Percentiles rank a stretch among this genome's conserved stretches.
Conservation (phyloP, 495 filamentous ascomycete species). For the Friedmanniomyces endolithicus region DNA sequence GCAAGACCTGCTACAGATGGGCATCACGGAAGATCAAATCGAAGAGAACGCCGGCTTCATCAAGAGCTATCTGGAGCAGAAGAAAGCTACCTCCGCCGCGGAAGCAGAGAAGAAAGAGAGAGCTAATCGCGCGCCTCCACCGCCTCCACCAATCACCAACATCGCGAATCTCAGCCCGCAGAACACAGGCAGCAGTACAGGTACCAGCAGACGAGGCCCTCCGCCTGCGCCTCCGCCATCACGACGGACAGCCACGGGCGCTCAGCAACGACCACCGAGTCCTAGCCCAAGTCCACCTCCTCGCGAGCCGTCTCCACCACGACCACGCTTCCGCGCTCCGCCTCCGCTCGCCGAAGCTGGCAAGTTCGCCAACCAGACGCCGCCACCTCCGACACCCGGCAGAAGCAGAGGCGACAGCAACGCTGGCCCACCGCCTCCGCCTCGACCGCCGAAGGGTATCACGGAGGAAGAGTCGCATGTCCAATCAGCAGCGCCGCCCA, state of each 20-base stretch:
- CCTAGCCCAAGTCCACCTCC: conserved; percentile 37
- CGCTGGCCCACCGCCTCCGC: conserved; percentile 70
- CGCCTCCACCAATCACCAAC: conserved; percentile 40
- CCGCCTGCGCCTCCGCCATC: conserved; percentile 79
- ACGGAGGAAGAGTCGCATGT: conserved; percentile 46
- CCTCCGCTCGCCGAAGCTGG: conserved; percentile 24
- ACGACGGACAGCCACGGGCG: conserved; percentile 46
- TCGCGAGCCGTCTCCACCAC: conserved; percentile 38
- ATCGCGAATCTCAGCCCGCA: conserved; percentile 50
- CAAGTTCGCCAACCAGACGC: conserved; percentile 24
- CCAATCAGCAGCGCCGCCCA: conserved; percentile 33
- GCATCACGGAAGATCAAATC: conserved; percentile 85
- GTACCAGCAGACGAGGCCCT: conserved; percentile 50
- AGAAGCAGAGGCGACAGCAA: conserved; percentile 49
- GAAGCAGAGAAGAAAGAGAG: conserved; percentile 33
- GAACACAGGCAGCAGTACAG: conserved; percentile 43
- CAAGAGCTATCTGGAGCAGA: conserved; percentile 73
- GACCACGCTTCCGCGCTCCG: conserved; percentile 20
- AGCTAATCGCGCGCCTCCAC: conserved; percentile 40
- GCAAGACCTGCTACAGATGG: conserved; percentile 70
- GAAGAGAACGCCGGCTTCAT: conserved; percentile 91
- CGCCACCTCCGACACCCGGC: conserved; percentile 33
- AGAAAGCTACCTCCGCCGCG: conserved; percentile 45
- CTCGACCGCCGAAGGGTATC: conserved; percentile 75
- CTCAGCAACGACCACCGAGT: conserved; percentile 32